Conservation (phyloP, 164 flowering plant genomes). For the Vitis cinerea region DNA sequence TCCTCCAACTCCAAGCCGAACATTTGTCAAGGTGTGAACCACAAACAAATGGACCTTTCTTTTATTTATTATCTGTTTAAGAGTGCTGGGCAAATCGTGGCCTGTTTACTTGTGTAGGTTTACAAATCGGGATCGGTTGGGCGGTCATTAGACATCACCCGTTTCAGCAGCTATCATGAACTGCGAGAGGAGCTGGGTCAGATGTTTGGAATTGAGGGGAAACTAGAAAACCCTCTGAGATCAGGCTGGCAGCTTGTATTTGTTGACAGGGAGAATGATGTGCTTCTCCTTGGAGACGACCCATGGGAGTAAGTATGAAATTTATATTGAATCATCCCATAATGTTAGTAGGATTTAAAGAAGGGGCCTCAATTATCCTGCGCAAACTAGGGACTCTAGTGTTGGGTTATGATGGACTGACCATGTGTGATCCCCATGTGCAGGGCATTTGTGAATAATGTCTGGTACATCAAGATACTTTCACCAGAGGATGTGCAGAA, state of each 20-base stretch:
- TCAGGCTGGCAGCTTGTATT: constrained; percentile 99
- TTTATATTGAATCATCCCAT: constrained; percentile 1
- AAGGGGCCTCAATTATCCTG: too few species aligned
- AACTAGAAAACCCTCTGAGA: constrained; percentile 79
- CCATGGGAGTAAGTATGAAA: constrained; percentile 79
- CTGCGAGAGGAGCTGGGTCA: constrained; percentile 76
- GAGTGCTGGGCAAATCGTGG: background rate
- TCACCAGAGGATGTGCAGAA: constrained; percentile 73
- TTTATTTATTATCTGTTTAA: background rate
- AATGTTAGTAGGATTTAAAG: too few species aligned
- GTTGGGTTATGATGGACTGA: too few species aligned
- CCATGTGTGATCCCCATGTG: background rate
- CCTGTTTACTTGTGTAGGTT: constrained; percentile 46
- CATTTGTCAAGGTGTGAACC: constrained; percentile 65
- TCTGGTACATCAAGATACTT: constrained; percentile 89
- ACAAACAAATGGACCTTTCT: background rate
- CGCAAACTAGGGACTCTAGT: too few species aligned
- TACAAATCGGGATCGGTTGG: constrained; percentile 84
- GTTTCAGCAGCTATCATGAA: constrained; percentile 85
- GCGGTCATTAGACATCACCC: constrained; percentile 77
- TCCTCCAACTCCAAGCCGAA: constrained; percentile 32
- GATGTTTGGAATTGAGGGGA: constrained; percentile 90
- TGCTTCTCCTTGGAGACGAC: constrained; percentile 92
- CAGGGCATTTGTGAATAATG: constrained; percentile 83
- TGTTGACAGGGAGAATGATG: constrained; percentile 89